A percentile compares a stretch with the other conserved stretches of the same genome.
Evolutionary conservation across 768 basidiomycete genomes (phyloP).

Genomic region (Russula sp.): DNA sequence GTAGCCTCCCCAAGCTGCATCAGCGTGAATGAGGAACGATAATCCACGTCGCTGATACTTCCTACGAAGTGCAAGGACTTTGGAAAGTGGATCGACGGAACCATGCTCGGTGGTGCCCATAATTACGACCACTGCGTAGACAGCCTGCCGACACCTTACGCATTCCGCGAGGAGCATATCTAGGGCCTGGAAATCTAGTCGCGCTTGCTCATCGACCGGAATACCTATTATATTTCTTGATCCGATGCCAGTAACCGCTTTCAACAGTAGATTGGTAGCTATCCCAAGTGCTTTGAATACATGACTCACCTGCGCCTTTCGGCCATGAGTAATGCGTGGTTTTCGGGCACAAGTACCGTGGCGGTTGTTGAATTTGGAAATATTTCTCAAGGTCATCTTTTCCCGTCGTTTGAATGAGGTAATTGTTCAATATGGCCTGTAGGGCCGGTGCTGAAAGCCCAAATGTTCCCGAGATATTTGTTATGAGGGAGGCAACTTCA

Average conservation of each 20-base stretch:
- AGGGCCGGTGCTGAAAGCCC: conserved; percentile 33
- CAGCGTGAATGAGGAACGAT: conserved; percentile 38
- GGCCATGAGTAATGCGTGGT: conserved; percentile 46
- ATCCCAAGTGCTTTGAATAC: background rate
- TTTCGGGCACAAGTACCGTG: conserved; percentile 29
- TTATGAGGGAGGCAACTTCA: conserved; percentile 34
- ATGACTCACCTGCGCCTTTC: conserved; percentile 37
- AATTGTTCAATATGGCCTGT: conserved; percentile 30
- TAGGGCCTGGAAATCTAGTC: conserved; percentile 32
- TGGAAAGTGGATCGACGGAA: conserved; percentile 37
- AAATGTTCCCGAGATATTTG: conserved; percentile 32
- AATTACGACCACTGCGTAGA: conserved; percentile 40
- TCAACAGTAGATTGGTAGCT: background rate
- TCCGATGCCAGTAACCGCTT: conserved; percentile 42
- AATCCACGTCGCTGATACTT: conserved; percentile 33
- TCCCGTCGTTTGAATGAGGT: conserved; percentile 34
- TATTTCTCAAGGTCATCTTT: conserved; percentile 31
- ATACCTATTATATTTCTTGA: conserved; percentile 35
- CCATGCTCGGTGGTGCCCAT: conserved; percentile 44
- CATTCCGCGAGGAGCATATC: conserved; percentile 28
- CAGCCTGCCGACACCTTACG: conserved; percentile 30
- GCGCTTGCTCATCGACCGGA: conserved; percentile 34
- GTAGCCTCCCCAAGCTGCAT: conserved; percentile 46
- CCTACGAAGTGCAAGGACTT: conserved; percentile 34
- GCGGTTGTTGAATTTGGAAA: conserved; percentile 26